Conservation (phyloP, 2,329 filamentous ascomycete species). For the Rhinocladiella mackenziei region DNA sequence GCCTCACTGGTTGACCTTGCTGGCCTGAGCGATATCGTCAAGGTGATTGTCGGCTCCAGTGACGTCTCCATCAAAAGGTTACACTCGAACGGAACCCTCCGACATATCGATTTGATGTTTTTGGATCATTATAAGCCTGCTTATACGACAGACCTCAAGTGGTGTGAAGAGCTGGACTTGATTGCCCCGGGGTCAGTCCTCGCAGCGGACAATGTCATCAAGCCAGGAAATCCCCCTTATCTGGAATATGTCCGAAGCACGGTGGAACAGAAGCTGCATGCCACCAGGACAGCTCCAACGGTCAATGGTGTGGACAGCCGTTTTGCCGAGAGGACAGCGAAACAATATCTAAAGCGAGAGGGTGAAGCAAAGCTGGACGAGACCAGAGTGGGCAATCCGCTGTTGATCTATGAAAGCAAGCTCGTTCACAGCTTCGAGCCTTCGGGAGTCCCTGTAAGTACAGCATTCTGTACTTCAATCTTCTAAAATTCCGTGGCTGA, state of each 20-base stretch:
- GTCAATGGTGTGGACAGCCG: slow-evolving; percentile 22
- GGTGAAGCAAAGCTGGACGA: slow-evolving; percentile 30
- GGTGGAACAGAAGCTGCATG: slow-evolving; percentile 55
- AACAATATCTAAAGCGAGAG: slow-evolving; percentile 30
- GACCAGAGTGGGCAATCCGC: slow-evolving; percentile 31
- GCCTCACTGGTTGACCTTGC: slow-evolving; percentile 67
- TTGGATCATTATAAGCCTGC: slow-evolving; percentile 77
- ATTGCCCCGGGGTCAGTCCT: slow-evolving; percentile 52
- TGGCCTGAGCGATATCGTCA: slow-evolving; percentile 66
- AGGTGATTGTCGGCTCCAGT: slow-evolving; percentile 66
- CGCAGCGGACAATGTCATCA: slow-evolving; percentile 38
- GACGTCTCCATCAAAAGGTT: slow-evolving; percentile 62
- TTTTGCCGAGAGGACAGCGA: slow-evolving; percentile 27
- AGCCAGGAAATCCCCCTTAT: slow-evolving; percentile 43
- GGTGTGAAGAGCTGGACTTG: slow-evolving; percentile 67
- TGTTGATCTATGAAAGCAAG: slow-evolving; percentile 59
- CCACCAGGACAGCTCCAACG: slow-evolving; percentile 4
- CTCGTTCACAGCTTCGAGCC: slow-evolving; percentile 65
- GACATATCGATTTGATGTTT: slow-evolving; percentile 67
- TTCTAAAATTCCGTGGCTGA: background rate
- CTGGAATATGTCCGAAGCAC: slow-evolving; percentile 50
- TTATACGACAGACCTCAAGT: slow-evolving; percentile 69
- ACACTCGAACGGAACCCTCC: slow-evolving; percentile 50
- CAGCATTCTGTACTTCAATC: background rate
- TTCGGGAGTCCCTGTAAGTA: slow-evolving; percentile 54